phyloP scores from a whole-genome alignment of 345 rosid genomes.

The Microcos paniculata region DNA sequence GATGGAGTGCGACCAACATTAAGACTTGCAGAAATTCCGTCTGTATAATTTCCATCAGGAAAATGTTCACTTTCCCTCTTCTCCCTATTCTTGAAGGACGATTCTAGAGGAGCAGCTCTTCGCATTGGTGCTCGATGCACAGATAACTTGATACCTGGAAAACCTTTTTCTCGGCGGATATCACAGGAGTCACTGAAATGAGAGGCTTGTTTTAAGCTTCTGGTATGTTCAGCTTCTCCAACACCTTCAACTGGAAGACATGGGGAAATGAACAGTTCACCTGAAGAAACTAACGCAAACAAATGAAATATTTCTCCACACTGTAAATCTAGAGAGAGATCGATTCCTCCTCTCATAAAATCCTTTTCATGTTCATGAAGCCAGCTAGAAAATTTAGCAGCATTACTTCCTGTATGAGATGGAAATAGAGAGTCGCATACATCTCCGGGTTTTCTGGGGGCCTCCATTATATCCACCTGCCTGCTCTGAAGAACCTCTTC shows the following conservation, averaged over 20 bases:
- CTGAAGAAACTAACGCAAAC: constrained; percentile 66
- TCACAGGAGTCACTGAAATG: constrained; percentile 46
- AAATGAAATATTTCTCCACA: constrained; percentile 80
- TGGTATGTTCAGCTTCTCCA: constrained; percentile 76
- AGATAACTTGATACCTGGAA: constrained; percentile 70
- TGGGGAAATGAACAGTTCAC: constrained; percentile 60
- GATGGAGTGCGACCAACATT: constrained; percentile 22
- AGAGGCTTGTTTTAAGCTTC: constrained; percentile 60
- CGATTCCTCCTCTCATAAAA: constrained; percentile 45
- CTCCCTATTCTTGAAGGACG: constrained; percentile 40
- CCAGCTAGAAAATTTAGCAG: constrained; percentile 67
- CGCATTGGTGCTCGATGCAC: constrained; percentile 40
- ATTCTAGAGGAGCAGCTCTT: constrained; percentile 38
- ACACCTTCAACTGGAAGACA: constrained; percentile 75
- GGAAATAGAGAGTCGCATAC: constrained; percentile 39
- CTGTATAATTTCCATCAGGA: constrained; percentile 27
- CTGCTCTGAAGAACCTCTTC: constrained; percentile 60
- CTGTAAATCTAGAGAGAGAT: constrained; percentile 62
- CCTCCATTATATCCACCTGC: constrained; percentile 53
- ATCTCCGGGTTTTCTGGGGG: constrained; percentile 38
- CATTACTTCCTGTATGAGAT: constrained; percentile 65
- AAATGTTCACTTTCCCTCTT: constrained; percentile 21
- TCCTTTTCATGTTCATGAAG: constrained; percentile 53
- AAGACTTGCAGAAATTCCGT: constrained; percentile 17
- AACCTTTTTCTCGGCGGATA: constrained; percentile 76